Evolutionary conservation across 257 asterid genomes (phyloP).

Genomic region (Ilex aquifolium): DNA sequence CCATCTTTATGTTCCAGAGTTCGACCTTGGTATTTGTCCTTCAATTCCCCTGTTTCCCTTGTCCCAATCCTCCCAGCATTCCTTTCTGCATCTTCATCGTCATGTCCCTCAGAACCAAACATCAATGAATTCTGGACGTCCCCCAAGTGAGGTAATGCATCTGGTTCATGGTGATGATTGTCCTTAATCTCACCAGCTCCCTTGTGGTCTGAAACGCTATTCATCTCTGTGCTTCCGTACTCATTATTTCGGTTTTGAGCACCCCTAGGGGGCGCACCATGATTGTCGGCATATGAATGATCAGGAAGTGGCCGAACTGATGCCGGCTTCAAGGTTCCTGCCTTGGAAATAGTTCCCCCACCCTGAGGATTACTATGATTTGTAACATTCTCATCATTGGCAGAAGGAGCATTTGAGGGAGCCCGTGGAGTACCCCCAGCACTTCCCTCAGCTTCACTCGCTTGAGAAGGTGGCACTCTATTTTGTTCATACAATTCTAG

Average conservation of each 20-base stretch:
- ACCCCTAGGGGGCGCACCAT: slow-evolving; percentile 18
- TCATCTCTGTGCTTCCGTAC: slow-evolving; percentile 17
- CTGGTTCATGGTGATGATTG: slow-evolving; percentile 29
- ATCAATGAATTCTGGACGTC: slow-evolving; percentile 26
- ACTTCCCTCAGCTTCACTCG: slow-evolving; percentile 77
- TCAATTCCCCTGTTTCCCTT: slow-evolving; percentile 37
- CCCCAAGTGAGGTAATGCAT: slow-evolving; percentile 24
- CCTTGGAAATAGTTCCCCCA: slow-evolving; percentile 37
- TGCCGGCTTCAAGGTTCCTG: slow-evolving; percentile 40
- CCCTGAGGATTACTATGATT: slow-evolving; percentile 34
- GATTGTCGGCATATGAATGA: slow-evolving; percentile 24
- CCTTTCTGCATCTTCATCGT: slow-evolving; percentile 31
- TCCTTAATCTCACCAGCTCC: slow-evolving; percentile 37
- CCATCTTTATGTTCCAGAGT: slow-evolving; percentile 19
- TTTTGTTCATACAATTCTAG: slow-evolving; percentile 78
- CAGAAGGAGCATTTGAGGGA: slow-evolving; percentile 32
- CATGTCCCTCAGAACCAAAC: slow-evolving; percentile 25
- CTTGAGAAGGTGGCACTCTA: slow-evolving; percentile 56
- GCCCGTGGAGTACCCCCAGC: slow-evolving; percentile 61
- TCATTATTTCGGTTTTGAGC: slow-evolving; percentile 29
- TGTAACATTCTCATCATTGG: slow-evolving; percentile 39
- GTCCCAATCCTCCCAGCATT: slow-evolving; percentile 35
- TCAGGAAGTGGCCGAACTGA: slow-evolving; percentile 27
- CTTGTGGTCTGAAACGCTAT: slow-evolving; percentile 14
- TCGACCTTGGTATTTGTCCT: slow-evolving; percentile 41